These are phyloP conservation scores for Stemphylium vesicarium DNA, from an alignment of 2,329 filamentous ascomycete species.

Conservation along the genomic window DNA sequence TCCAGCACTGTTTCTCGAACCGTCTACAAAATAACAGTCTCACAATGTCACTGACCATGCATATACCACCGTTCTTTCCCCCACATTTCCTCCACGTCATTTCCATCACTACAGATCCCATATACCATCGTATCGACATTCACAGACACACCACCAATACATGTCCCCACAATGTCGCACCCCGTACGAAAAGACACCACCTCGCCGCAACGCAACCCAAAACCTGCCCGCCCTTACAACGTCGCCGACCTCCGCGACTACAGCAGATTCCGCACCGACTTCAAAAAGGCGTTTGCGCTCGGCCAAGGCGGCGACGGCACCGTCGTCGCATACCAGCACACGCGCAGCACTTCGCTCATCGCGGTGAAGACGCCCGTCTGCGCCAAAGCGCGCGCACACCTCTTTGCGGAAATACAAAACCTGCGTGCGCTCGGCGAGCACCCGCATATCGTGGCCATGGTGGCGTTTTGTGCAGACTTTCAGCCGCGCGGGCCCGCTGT, in stretches of 20 bases:
- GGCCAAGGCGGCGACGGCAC: slow-evolving; percentile 18
- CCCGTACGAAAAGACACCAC: not conserved
- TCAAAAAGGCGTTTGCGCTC: not conserved
- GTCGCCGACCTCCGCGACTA: not conserved
- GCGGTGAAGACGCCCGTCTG: slow-evolving; percentile 1
- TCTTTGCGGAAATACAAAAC: not conserved
- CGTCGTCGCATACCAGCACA: slow-evolving; percentile 10
- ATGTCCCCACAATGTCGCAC: too few relatives aligned
- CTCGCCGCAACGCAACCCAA: not conserved
- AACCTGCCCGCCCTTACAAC: not conserved
- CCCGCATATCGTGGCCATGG: slow-evolving; percentile 19
- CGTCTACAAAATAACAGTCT: too few relatives aligned
- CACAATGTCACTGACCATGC: too few relatives aligned
- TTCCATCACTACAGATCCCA: too few relatives aligned
- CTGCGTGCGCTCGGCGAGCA: slow-evolving; percentile 8
- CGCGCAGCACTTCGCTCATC: not conserved
- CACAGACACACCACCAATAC: too few relatives aligned
- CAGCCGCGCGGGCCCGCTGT: slow-evolving; percentile 20
- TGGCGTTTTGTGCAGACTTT: slow-evolving; percentile 5
- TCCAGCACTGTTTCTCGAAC: too few relatives aligned
- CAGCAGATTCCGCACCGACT: not conserved
- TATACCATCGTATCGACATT: too few relatives aligned
- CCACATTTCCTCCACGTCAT: too few relatives aligned
- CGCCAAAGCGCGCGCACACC: not conserved
- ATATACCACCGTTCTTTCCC: too few relatives aligned